Evolutionary conservation across 805 yeast genomes (phyloP).

Genomic region (Zygosaccharomyces pseudorouxii): DNA sequence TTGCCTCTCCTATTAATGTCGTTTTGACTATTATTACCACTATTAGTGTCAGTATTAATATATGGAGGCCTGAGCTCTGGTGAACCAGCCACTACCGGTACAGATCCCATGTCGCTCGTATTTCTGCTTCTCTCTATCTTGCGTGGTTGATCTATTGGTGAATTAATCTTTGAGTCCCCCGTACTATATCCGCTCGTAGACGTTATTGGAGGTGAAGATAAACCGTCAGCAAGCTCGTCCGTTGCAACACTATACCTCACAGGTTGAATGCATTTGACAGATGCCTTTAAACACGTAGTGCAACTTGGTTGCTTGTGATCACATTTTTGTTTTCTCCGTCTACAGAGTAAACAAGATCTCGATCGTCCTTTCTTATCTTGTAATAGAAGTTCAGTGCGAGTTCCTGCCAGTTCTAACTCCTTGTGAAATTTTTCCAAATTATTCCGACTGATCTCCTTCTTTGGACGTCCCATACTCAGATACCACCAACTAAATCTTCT

Average conservation of each 20-base stretch:
- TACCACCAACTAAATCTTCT: not conserved
- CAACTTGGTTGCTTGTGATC: constrained; percentile 62
- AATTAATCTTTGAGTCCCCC: not conserved
- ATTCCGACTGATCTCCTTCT: constrained; percentile 33
- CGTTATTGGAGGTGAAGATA: not conserved
- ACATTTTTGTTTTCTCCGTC: constrained; percentile 58
- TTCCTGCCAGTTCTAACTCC: constrained; percentile 35
- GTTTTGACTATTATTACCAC: not conserved
- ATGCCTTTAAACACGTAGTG: constrained; percentile 62
- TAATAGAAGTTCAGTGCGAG: constrained; percentile 27
- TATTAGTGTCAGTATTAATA: not conserved
- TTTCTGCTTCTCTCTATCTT: not conserved
- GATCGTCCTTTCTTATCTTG: constrained; percentile 52
- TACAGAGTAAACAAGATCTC: constrained; percentile 52
- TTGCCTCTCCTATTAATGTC: not conserved
- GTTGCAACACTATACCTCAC: constrained; percentile 43
- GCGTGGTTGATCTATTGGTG: not conserved
- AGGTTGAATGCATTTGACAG: constrained; percentile 59
- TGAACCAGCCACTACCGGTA: not conserved
- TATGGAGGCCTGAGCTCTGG: not conserved
- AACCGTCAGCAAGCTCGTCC: not conserved
- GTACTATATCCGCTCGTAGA: not conserved
- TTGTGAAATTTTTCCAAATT: constrained; percentile 34
- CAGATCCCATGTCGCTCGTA: not conserved
- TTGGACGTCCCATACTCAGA: constrained; percentile 35